These are phyloP conservation scores for Chaetomium cochliodes DNA, from an alignment of 495 filamentous ascomycete genomes.

Conservation along the genomic window DNA sequence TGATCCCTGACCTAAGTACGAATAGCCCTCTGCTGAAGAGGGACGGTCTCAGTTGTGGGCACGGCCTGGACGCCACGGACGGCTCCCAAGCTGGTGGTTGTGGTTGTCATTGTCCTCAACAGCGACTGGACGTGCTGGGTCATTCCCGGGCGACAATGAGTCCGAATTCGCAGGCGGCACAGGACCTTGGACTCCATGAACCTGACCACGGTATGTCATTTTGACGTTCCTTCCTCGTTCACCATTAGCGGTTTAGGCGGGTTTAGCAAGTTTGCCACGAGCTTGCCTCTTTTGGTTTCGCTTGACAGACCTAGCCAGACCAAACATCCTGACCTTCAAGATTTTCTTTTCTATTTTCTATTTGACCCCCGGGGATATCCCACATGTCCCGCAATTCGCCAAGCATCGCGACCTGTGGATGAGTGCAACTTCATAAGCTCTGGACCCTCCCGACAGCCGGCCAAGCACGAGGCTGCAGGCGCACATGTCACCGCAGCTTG, in stretches of 20 bases:
- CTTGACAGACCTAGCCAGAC: not conserved
- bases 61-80: not conserved
- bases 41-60: not conserved
- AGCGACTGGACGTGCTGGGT: not conserved
- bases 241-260: not conserved
- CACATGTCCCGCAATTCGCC: not conserved
- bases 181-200: not conserved
- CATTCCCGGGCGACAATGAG: not conserved
- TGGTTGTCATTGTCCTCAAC: too few species aligned
- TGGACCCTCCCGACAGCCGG: not conserved
- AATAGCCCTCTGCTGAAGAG: not conserved
- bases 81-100: not conserved
- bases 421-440: conserved; percentile 1
- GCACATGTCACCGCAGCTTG: conserved; percentile 6
- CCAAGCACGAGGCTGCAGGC: conserved; percentile 8
- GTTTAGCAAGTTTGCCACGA: not conserved
- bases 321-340: not conserved
- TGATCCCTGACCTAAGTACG: conserved; percentile 24
- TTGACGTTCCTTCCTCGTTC: not conserved
- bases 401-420: not conserved
- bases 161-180: not conserved
- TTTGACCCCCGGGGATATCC: not conserved
- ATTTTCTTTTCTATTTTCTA: not conserved
- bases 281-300: not conserved
- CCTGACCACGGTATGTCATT: conserved; percentile 6